These are phyloP conservation scores for Syzygium aqueum DNA, from an alignment of 345 rosid genomes.

Conservation along the genomic window DNA sequence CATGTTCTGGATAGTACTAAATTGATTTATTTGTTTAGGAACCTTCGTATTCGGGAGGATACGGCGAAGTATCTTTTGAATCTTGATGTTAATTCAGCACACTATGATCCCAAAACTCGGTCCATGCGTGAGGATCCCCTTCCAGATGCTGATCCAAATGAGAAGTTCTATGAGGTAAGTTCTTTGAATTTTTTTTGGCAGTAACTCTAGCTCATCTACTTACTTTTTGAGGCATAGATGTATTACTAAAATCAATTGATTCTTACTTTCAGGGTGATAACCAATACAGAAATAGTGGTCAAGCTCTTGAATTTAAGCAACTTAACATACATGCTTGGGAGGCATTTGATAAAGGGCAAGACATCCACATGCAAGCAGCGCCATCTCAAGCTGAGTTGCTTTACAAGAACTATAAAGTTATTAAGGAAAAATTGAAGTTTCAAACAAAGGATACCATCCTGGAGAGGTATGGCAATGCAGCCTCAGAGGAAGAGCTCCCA, in stretches of 20 bases:
- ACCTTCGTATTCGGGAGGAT: slow-evolving; percentile 47
- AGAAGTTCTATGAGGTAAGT: slow-evolving; percentile 57
- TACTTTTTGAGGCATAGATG: not conserved
- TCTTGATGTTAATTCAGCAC: slow-evolving; percentile 62
- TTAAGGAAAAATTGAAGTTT: slow-evolving; percentile 42
- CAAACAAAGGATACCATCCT: slow-evolving; percentile 44
- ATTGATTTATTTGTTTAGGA: slow-evolving; percentile 8
- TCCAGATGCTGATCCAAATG: slow-evolving; percentile 76
- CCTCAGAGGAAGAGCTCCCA: slow-evolving; percentile 48
- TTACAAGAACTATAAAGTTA: slow-evolving; percentile 36
- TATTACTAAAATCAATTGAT: not conserved
- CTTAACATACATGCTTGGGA: slow-evolving; percentile 53
- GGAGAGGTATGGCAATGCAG: slow-evolving; percentile 66
- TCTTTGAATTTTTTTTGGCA: not conserved
- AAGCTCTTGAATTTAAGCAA: slow-evolving; percentile 66
- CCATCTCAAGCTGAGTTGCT: slow-evolving; percentile 78
- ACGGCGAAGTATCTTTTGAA: slow-evolving; percentile 56
- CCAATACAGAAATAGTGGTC: slow-evolving; percentile 60
- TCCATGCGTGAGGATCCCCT: slow-evolving; percentile 87
- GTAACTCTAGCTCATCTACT: not conserved
- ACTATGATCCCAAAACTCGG: slow-evolving; percentile 65
- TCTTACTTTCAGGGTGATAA: slow-evolving; percentile 44
- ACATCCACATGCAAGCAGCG: slow-evolving; percentile 66
- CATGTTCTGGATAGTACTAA: not conserved
- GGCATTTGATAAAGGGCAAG: slow-evolving; percentile 72